Percentiles rank a stretch among this genome's conserved stretches.
These are phyloP conservation scores for Trypanosoma conorhini DNA, from an alignment of 208 protist species.

Conservation along the genomic window DNA sequence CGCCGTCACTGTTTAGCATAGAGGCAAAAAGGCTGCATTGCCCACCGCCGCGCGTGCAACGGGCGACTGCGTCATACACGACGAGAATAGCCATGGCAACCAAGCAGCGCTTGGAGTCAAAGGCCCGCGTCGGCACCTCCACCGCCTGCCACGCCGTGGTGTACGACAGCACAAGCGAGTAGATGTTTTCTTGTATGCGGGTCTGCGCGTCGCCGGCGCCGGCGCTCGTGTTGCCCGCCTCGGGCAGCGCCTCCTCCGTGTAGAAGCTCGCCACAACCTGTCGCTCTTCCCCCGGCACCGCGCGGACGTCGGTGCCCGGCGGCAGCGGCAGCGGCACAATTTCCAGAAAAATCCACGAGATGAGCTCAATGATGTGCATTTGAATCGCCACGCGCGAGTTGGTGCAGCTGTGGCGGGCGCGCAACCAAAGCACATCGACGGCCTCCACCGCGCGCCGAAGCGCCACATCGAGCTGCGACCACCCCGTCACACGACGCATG, in stretches of 20 bases:
- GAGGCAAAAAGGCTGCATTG: constrained; percentile 36
- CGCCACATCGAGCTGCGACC: constrained; percentile 30
- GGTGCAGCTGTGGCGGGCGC: constrained; percentile 59
- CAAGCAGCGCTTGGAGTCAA: constrained; percentile 69
- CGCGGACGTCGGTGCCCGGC: background rate
- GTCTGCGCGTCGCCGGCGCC: constrained; percentile 5
- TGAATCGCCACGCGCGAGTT: constrained; percentile 72
- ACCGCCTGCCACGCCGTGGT: constrained; percentile 83
- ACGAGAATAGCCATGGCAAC: constrained; percentile 61
- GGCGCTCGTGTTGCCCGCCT: background rate
- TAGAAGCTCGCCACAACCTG: constrained; percentile 18
- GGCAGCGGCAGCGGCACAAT: constrained; percentile 57
- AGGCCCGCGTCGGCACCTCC: constrained; percentile 62
- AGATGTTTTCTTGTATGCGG: constrained; percentile 28
- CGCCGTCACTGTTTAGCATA: constrained; percentile 46
- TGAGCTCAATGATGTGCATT: constrained; percentile 74
- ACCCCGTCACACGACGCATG: constrained; percentile 26
- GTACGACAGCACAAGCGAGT: constrained; percentile 63
- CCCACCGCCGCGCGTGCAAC: constrained; percentile 26
- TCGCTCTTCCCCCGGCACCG: constrained; percentile 10
- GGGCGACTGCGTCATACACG: constrained; percentile 68
- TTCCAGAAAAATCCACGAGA: constrained; percentile 61
- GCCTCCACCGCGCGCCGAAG: constrained; percentile 24
- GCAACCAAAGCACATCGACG: constrained; percentile 46
- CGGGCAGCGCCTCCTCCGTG: constrained; percentile 17